These are phyloP conservation scores for Penicillium canescens DNA, from an alignment of 495 filamentous ascomycete genomes.

Conservation along the genomic window DNA sequence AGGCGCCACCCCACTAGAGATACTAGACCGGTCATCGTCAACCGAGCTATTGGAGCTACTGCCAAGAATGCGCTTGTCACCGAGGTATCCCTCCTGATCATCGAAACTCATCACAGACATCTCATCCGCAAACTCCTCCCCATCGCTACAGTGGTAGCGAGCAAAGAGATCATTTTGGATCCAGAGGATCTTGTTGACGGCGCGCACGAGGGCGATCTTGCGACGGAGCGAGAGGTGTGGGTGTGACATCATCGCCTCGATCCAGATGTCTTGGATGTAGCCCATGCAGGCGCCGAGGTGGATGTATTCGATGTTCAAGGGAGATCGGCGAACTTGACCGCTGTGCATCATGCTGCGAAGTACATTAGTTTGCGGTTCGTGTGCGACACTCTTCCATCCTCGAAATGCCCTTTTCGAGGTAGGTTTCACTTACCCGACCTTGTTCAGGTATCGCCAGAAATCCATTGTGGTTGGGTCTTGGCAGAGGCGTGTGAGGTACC, in stretches of 20 bases:
- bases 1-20: constrained; percentile 23
- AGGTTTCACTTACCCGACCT: constrained; percentile 57
- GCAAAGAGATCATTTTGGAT: constrained; percentile 81
- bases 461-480: constrained; percentile 70
- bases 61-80: constrained; percentile 50
- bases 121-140: constrained; percentile 67
- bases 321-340: constrained; percentile 61
- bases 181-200: constrained; percentile 63
- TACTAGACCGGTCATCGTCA: constrained; percentile 38
- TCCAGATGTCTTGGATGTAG: constrained; percentile 73
- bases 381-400: background rate
- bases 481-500: constrained; percentile 68
- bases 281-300: constrained; percentile 68
- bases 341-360: constrained; percentile 64
- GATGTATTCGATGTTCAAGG: constrained; percentile 74
- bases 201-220: constrained; percentile 69
- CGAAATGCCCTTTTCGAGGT: background rate
- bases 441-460: constrained; percentile 78
- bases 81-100: constrained; percentile 62
- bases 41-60: constrained; percentile 30
- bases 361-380: background rate
- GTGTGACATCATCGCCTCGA: constrained; percentile 71
- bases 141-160: constrained; percentile 71
- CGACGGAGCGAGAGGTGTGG: constrained; percentile 59
- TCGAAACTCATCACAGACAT: constrained; percentile 50